Base-by-base conservation (phyloP, 177 flowering plant genomes). In the Vitis hybrid region DNA sequence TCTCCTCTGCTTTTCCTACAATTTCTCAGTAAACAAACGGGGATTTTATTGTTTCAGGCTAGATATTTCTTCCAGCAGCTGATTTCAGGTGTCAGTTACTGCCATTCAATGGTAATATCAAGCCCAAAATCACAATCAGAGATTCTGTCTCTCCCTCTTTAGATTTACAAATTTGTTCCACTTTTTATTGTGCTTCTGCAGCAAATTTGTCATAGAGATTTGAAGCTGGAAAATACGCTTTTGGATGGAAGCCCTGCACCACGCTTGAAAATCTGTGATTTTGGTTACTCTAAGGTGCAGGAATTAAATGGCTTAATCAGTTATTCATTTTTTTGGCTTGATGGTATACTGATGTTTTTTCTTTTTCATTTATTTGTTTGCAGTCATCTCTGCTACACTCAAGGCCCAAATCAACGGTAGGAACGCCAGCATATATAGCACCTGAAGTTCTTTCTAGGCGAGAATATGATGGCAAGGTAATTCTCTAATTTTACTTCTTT, bases 1-100 rank as follows among this genome's bases (percentile, higher is more conserved):
- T 26, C 30, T 26, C 30, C 30, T 26, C 30, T 26, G 30, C 30
- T 26, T 26, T 26, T 26, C 30, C 30, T 26, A 26, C 30, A 26
- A 26, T 26, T 26, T 26, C 30, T 26, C 30, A 26, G 30, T 39
- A 39, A 39, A 39, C 48, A 39, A 39, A 39, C 9, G 8, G 48
- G 48, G 48, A 39, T 39, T 39, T 18, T 59, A 1, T 14, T 59
- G 23, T 66, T 65, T 2, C 82, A 80, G 83, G 84, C 84, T 11
- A 80, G 86, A 68, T 83, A 76, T 66, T 83, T 80, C 67, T 83
- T 83, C 61, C 85, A 77, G 74, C 85, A 82, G 75, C 77, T 82
- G 51, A 80, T 82, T 50, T 82, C 79, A 1, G 85, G 86, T 11
- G 84, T 83, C 66, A 39, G 71, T 45, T 83, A 70, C 52, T 80